Evolutionary conservation across 306 rosid genomes (phyloP).

Genomic region (Malus fusca): DNA sequence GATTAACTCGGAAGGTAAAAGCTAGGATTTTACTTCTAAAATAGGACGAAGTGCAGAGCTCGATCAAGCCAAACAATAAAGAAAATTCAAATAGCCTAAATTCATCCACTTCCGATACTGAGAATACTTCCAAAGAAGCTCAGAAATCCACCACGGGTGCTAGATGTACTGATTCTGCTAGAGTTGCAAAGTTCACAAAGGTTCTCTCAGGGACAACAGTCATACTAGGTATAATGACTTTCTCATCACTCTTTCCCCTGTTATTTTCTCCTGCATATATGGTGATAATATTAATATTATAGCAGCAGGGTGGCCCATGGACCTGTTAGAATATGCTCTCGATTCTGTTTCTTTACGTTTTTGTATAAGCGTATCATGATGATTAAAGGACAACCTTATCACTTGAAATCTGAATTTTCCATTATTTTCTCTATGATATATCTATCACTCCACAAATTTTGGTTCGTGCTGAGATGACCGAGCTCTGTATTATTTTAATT

Average conservation of each 20-base stretch:
- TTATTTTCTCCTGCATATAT: background rate
- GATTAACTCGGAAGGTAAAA: background rate
- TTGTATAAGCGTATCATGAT: background rate
- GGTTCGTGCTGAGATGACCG: too few relatives aligned
- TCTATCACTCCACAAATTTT: background rate
- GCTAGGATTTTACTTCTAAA: constrained; percentile 28
- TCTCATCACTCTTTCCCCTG: constrained; percentile 3
- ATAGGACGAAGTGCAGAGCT: constrained; percentile 53
- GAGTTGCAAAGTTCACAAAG: constrained; percentile 72
- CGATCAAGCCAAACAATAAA: constrained; percentile 29
- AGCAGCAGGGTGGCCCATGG: background rate
- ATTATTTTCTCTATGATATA: background rate
- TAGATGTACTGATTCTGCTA: constrained; percentile 87
- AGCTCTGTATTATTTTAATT: background rate
- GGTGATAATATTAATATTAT: background rate
- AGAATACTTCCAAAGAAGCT: constrained; percentile 43
- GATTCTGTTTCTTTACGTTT: background rate
- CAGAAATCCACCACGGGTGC: constrained; percentile 55
- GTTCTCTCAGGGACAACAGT: constrained; percentile 71
- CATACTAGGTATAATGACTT: constrained; percentile 49
- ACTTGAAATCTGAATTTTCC: background rate
- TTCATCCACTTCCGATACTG: constrained; percentile 29
- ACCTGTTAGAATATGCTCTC: background rate
- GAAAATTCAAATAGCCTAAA: constrained; percentile 38
- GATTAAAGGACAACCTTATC: background rate